Percentiles rank a stretch among this genome's conserved stretches.
phyloP scores from a whole-genome alignment of 371 early-diverging fungal genomes.

The Chytridiales sp. region DNA sequence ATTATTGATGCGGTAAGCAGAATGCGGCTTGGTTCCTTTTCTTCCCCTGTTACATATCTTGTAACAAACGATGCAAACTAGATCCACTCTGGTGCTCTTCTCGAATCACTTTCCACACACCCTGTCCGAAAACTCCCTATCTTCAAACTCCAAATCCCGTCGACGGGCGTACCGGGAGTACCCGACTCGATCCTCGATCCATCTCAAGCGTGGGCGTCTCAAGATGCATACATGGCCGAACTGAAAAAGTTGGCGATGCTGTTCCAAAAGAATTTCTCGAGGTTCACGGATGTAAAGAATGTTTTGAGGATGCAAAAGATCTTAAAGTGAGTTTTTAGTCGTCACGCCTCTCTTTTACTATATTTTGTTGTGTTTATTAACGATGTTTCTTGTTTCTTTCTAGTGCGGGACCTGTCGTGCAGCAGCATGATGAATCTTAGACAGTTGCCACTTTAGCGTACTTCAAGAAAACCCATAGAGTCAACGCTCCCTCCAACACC shows the following conservation, averaged over 20 bases:
- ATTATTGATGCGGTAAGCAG: slow-evolving; percentile 70
- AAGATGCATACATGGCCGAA: slow-evolving; percentile 1
- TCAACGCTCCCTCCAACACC: too few relatives aligned
- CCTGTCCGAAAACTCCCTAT: slow-evolving; percentile 68
- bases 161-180: slow-evolving; percentile 55
- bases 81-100: slow-evolving; percentile 26
- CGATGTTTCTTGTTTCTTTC: too few relatives aligned
- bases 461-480: too few relatives aligned
- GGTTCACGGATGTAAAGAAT: slow-evolving; percentile 9
- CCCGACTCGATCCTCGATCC: slow-evolving; percentile 81
- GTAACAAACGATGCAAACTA: background rate
- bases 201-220: slow-evolving; percentile 29
- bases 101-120: slow-evolving; percentile 41
- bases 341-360: too few relatives aligned
- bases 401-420: too few relatives aligned
- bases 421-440: too few relatives aligned
- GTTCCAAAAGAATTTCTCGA: slow-evolving; percentile 7
- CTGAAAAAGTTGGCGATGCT: slow-evolving; percentile 12
- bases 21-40: background rate
- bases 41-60: background rate
- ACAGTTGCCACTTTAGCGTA: too few relatives aligned
- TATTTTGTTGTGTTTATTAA: too few relatives aligned
- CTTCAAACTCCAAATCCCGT: slow-evolving; percentile 82
- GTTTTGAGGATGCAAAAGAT: background rate
- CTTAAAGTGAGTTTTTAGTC: slow-evolving; percentile 3